These are phyloP conservation scores for Polygonum aviculare DNA, from an alignment of 148 eudicot genomes.

Conservation along the genomic window DNA sequence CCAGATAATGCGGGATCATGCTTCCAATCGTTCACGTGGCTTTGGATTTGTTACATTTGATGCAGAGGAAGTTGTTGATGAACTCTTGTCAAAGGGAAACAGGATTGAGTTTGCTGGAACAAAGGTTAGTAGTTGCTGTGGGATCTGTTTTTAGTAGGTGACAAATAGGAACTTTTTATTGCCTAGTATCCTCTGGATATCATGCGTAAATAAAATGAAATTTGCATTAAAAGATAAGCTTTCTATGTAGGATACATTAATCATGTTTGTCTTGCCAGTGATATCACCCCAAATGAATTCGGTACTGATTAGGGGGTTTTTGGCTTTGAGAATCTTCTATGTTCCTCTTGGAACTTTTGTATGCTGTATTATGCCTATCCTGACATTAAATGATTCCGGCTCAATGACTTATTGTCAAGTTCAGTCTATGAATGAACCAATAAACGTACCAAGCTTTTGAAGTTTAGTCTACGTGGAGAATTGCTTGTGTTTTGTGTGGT, in stretches of 20 bases:
- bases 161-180: neutral
- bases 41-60: slow-evolving; percentile 55
- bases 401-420: neutral
- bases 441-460: neutral
- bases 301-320: neutral
- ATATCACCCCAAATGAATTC: neutral
- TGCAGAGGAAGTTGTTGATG: slow-evolving; percentile 49
- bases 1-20: slow-evolving; percentile 54
- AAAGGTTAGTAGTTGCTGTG: slow-evolving; percentile 22
- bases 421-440: neutral
- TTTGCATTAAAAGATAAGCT: neutral
- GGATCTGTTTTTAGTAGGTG: neutral
- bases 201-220: neutral
- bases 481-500: neutral
- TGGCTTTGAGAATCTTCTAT: neutral
- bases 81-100: slow-evolving; percentile 43
- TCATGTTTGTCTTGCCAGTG: neutral
- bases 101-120: slow-evolving; percentile 57
- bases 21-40: slow-evolving; percentile 52
- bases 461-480: neutral
- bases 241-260: neutral
- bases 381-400: too few species aligned
- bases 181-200: neutral
- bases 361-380: neutral
- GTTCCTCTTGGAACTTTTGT: neutral